phyloP scores from a whole-genome alignment of 2,329 filamentous ascomycete genomes.

The Botrytis tulipae region DNA sequence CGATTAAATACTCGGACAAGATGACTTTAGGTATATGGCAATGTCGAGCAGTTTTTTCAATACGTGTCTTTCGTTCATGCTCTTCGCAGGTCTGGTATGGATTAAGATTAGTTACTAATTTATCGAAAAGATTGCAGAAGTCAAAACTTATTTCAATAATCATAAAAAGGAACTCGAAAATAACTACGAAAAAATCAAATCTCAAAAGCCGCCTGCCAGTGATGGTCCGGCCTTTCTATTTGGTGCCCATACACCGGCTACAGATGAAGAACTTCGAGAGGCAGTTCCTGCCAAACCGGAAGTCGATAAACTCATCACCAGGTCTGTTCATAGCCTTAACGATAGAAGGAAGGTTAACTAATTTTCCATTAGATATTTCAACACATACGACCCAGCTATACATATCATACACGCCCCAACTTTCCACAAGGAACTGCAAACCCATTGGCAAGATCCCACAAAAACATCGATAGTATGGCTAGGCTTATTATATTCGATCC shows the following conservation, averaged over 20 bases:
- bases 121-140: constrained; percentile 69
- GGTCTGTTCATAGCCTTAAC: not conserved
- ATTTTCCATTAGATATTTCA: constrained; percentile 68
- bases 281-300: constrained; percentile 77
- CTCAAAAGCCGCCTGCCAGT: constrained; percentile 59
- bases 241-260: constrained; percentile 65
- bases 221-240: constrained; percentile 78
- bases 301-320: constrained; percentile 77
- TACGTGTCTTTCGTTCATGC: not conserved
- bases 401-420: constrained; percentile 80
- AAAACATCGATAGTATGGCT: constrained; percentile 77
- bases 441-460: constrained; percentile 68
- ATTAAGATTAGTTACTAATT: constrained; percentile 1
- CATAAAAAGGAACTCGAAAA: constrained; percentile 89
- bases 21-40: not conserved
- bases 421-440: constrained; percentile 70
- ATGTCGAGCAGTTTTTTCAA: not conserved
- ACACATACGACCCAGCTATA: constrained; percentile 69
- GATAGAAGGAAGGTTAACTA: not conserved
- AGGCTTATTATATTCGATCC: constrained; percentile 71
- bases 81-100: not conserved
- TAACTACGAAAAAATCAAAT: constrained; percentile 73
- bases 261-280: constrained; percentile 73
- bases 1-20: not conserved
- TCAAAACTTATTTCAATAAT: constrained; percentile 82